Conservation (phyloP, 2,329 filamentous ascomycete species). For the Fusarium pseudonygamai region DNA sequence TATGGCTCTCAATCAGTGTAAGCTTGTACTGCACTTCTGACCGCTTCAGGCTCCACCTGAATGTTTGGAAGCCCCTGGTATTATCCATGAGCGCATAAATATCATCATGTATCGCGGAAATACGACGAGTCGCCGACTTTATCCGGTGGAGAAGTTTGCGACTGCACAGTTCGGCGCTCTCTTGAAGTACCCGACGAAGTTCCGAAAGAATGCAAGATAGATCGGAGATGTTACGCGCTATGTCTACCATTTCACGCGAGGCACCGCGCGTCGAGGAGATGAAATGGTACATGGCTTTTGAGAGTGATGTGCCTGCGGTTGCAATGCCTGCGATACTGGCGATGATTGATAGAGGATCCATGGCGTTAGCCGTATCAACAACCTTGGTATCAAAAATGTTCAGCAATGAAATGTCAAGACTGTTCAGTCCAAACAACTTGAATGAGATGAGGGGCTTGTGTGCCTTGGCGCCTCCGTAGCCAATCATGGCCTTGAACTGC, state of each 20-base stretch:
- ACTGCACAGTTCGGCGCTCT: neutral
- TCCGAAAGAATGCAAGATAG: neutral
- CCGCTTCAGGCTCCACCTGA: neutral
- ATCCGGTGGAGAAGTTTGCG: neutral
- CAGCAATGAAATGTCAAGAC: neutral
- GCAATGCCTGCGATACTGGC: neutral
- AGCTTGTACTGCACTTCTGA: neutral
- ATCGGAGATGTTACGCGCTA: neutral
- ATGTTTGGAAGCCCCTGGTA: fast-evolving
- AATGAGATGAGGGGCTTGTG: neutral
- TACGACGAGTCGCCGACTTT: neutral
- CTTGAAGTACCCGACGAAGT: neutral
- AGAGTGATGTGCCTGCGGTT: neutral
- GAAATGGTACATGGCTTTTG: neutral
- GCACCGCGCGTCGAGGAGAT: neutral
- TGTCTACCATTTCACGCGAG: neutral
- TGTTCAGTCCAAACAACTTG: neutral
- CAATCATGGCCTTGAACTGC: neutral
- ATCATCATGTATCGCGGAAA: neutral
- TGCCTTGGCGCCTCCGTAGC: neutral
- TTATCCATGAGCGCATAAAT: neutral
- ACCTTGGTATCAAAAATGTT: fast-evolving
- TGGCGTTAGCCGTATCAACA: neutral
- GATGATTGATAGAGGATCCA: neutral
- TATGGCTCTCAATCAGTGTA: neutral